phyloP scores from a whole-genome alignment of 2,329 filamentous ascomycete species.

The Cladophialophora bantiana region DNA sequence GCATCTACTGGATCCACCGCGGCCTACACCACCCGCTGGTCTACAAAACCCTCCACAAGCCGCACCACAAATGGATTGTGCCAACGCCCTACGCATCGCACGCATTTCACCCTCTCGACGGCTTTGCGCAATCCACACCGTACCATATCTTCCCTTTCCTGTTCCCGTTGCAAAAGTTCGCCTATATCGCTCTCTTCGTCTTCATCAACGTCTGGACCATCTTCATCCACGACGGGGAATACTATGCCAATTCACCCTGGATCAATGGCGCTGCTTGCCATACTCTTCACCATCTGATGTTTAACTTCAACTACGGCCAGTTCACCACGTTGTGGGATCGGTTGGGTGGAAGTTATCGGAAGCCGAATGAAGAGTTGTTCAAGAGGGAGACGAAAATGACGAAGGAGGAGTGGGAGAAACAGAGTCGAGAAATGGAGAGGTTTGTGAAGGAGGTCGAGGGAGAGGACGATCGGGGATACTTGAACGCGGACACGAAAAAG shows the following conservation, averaged over 20 bases:
- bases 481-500: conserved; percentile 26
- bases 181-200: conserved; percentile 82
- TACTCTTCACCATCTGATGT: conserved; percentile 82
- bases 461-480: conserved; percentile 55
- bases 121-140: conserved; percentile 84
- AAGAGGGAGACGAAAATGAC: conserved; percentile 85
- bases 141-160: conserved; percentile 94
- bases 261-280: conserved; percentile 96
- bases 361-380: conserved; percentile 86
- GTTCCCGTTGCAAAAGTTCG: conserved; percentile 90
- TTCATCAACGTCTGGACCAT: conserved; percentile 98
- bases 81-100: conserved; percentile 91
- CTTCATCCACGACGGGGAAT: conserved; percentile 95
- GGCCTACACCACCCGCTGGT: conserved; percentile 78
- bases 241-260: conserved; percentile 85
- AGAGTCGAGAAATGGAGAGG: conserved; percentile 76
- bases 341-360: conserved; percentile 82
- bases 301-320: conserved; percentile 93
- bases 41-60: conserved; percentile 93
- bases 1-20: conserved; percentile 91
- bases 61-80: conserved; percentile 99
- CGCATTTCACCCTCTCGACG: conserved; percentile 93
- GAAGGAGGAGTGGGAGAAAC: conserved; percentile 77
- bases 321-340: conserved; percentile 94
- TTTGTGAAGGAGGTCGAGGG: conserved; percentile 77